Percentiles rank a stretch among this genome's conserved stretches.
Conservation (phyloP, 331 rosid genomes). For the Malus hybrid region DNA sequence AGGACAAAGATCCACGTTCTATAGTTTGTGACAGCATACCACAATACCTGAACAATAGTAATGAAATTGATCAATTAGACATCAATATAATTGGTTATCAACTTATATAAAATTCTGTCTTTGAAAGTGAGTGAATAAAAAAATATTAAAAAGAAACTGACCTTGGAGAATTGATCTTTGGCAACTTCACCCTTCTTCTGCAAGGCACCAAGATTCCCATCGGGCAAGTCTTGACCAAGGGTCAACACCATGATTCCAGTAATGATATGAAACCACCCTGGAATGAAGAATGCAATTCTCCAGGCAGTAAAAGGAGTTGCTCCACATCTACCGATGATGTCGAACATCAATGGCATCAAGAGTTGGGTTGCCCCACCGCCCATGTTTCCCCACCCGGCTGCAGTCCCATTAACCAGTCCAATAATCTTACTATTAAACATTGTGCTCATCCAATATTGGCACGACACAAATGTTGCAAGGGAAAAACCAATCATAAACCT, state of each 20-base stretch:
- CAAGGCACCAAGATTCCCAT: slow-evolving; percentile 65
- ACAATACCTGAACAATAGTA: slow-evolving; percentile 39
- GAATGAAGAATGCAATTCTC: slow-evolving; percentile 84
- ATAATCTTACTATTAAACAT: slow-evolving; percentile 79
- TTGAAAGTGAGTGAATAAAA: no score
- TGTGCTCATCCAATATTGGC: slow-evolving; percentile 94
- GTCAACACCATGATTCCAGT: slow-evolving; percentile 69
- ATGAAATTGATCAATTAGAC: background rate
- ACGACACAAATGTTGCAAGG: slow-evolving; percentile 76
- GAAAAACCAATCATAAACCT: slow-evolving; percentile 87
- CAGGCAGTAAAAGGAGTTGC: slow-evolving; percentile 79
- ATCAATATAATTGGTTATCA: background rate
- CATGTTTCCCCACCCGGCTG: slow-evolving; percentile 97
- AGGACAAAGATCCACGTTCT: slow-evolving; percentile 83
- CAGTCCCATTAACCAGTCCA: slow-evolving; percentile 75
- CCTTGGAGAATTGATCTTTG: slow-evolving; percentile 70
- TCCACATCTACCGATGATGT: slow-evolving; percentile 36
- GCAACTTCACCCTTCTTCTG: slow-evolving; percentile 66
- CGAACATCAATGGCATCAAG: slow-evolving; percentile 69
- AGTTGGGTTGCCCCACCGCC: slow-evolving; percentile 95
- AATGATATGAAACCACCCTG: slow-evolving; percentile 57
- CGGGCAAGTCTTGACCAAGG: slow-evolving; percentile 79
- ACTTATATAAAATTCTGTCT: no score
- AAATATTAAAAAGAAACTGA: background rate
- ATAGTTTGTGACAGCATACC: slow-evolving; percentile 80